These are phyloP conservation scores for Lippia alba DNA, from an alignment of 305 asterid genomes.

Conservation along the genomic window DNA sequence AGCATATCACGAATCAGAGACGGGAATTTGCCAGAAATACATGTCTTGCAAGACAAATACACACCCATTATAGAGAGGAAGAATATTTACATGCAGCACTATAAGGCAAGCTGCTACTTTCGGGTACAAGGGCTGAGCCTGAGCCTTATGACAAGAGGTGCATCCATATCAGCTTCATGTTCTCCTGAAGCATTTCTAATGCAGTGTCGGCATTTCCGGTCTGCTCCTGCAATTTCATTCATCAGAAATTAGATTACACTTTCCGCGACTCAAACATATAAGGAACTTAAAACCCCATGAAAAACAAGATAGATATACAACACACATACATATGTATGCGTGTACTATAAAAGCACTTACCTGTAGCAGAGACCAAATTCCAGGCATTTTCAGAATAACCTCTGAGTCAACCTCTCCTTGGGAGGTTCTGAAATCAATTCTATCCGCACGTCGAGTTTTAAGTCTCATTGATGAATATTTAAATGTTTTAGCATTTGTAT, in stretches of 20 bases:
- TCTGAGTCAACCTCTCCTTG: conserved; percentile 52
- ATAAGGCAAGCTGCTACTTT: conserved; percentile 53
- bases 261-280: no score
- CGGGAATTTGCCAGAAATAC: no score
- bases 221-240: conserved; percentile 43
- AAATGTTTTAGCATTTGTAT: conserved; percentile 35
- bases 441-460: conserved; percentile 38
- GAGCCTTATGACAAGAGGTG: conserved; percentile 15
- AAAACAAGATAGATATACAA: no score
- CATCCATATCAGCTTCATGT: conserved; percentile 52
- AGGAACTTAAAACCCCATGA: not conserved
- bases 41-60: no score
- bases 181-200: conserved; percentile 44
- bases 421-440: conserved; percentile 52
- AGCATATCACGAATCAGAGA: no score
- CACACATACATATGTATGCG: no score
- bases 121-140: not conserved
- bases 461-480: not conserved
- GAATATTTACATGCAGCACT: not conserved
- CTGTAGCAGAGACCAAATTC: conserved; percentile 39
- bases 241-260: not conserved
- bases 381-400: conserved; percentile 47
- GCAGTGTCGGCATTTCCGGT: conserved; percentile 33
- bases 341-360: conserved; percentile 38
- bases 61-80: no score